Base-by-base conservation (phyloP, 1,139 yeast species). In the Kodamaea arcana region DNA sequence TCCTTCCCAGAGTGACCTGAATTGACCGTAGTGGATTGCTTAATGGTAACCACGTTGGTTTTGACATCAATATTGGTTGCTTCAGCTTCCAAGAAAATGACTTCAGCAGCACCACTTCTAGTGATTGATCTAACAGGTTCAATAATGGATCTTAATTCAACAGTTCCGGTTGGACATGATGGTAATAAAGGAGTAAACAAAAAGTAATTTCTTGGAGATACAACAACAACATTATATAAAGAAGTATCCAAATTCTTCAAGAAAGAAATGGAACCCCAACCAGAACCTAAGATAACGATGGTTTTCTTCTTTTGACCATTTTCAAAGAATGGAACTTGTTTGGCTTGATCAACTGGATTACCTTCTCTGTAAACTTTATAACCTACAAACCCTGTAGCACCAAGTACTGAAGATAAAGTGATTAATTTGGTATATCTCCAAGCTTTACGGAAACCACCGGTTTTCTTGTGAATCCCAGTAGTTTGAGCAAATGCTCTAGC, bases 121-220 rank as follows among this genome's bases (percentile, higher is more conserved):
- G 65, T 50, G 51, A 84, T 80, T 41, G 82, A 66, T 58, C 94
- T 75, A 41, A 85, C 83, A 35, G 94, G 94, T 60, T 85, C 94
- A 57, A 83, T 80, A 51, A 90, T 88, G 31, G 96, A 86, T 62
- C 94, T 86, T 57, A 79, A 73, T 57, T 88, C 96, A 47, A 90
- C 79, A 33, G 95, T 84, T 43, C 97, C 97, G 31, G 95, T 88
- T 34, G 97, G 95, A 47, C 90, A 83, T 18, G 95, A 84, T 31
- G 97, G 97, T 52, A 90, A 75, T 58, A 90, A 70, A 9, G 97
- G 97, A 31, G 97, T 88, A 73, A 88, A 90, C 52, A 90, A 71
- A 65, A 90, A 90, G 72, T 87, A 88, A 72, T 88, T 88, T 68
- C 97, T 79, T 43, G 97, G 97, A 24, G 96, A 86, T 33, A 90